Evolutionary conservation across 2,329 filamentous ascomycete species (phyloP), one percentile per base, ranked within the genome.

Genomic region (Juglanconis oblonga): DNA sequence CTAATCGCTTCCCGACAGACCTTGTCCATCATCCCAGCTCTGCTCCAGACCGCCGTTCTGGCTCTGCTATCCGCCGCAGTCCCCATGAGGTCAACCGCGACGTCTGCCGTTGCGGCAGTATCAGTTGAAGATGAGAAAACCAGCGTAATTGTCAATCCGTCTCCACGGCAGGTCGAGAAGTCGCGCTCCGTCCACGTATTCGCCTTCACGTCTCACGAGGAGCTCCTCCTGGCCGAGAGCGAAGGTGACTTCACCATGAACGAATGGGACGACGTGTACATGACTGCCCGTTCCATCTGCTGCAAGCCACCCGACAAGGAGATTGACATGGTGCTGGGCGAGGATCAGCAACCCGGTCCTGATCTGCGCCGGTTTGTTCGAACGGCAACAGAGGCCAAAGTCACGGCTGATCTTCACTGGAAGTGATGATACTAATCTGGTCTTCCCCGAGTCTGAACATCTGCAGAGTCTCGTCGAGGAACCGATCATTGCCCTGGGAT

Each of bases 21-120:
- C 71, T 82, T 97, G 47, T 81, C 88, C 52, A 80, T 96, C 50
- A 85, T 99, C 57, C 91, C 95, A 31, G 85, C 90, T 38, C 81
- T 97, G 64, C 77, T 97, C 35, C 92, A 97, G 73, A 88, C 92
- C 1, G 83, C 91, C 5, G 79, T 93, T 42, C 78, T 95, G 44
- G 87, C 91, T 29, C 83, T 98, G 14, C 79, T 98, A 40, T 92
- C 92, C 48, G 92, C 90, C 32, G 88, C 90, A 1, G 83, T 97
- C 38, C 92, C 94, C 11, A 81, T 98, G 69, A 87, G 87, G 49
- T 86, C 87, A 63, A 89, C 89, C 11, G 83, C 88, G 48, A 87
- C 86, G 17, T 82, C 84, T 1, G 75, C 89, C 24, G 74, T 92
- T 62, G 87, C 87, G 29, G 78, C 92, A 36, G 72, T 78, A 24